Evolutionary conservation across 148 eudicot species (phyloP).

Genomic region (Fagopyrum esculentum): DNA sequence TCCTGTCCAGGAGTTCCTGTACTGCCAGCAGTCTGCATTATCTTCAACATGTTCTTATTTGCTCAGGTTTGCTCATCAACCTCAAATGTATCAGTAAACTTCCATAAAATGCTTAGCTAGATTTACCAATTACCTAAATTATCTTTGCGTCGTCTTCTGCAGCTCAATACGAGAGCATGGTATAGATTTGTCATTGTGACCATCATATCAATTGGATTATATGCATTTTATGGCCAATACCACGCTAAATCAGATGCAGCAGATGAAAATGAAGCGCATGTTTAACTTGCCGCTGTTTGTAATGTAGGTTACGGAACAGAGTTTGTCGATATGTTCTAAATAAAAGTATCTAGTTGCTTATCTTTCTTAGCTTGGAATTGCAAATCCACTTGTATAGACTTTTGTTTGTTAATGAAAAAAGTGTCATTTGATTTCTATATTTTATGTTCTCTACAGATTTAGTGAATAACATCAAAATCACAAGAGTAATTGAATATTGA

Average conservation of each 20-base stretch:
- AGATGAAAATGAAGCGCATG: constrained; percentile 32
- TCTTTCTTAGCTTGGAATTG: neutral
- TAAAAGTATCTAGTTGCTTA: neutral
- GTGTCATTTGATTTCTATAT: neutral
- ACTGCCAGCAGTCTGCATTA: constrained; percentile 79
- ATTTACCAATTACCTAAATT: neutral
- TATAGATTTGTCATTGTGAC: constrained; percentile 73
- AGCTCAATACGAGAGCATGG: constrained; percentile 93
- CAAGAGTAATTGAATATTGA: too few relatives aligned
- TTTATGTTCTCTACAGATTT: neutral
- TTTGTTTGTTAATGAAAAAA: neutral
- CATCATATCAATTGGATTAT: constrained; percentile 51
- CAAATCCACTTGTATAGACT: neutral
- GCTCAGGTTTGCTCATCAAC: constrained; percentile 66
- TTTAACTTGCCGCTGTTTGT: constrained; percentile 31
- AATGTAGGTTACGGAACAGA: neutral
- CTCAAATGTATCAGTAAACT: neutral
- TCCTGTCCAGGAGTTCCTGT: constrained; percentile 90
- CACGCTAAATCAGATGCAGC: constrained; percentile 72
- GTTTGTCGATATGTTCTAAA: constrained; percentile 1
- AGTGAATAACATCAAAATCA: neutral
- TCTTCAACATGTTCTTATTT: constrained; percentile 80
- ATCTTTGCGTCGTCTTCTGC: constrained; percentile 28
- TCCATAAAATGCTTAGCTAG: neutral
- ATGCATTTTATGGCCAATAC: constrained; percentile 82